A percentile compares a stretch with the other conserved stretches of the same genome.
phyloP scores from a whole-genome alignment of 805 yeast genomes.

The Cyberlindnera japonica region DNA sequence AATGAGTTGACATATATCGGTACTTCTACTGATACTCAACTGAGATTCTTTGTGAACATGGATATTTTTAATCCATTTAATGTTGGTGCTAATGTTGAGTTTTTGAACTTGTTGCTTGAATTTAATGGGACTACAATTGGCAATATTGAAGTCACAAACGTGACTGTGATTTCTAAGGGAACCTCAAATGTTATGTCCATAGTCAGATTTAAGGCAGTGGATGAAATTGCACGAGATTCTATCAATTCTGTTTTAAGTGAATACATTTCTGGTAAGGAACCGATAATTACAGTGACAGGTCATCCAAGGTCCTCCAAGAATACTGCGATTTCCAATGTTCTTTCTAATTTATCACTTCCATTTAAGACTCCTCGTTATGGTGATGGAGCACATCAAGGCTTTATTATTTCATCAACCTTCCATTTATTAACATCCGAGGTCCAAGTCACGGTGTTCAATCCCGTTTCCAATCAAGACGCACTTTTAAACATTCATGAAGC shows the following conservation, averaged over 20 bases:
- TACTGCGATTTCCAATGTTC: conserved; percentile 26
- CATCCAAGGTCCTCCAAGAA: conserved; percentile 24
- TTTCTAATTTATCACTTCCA: conserved; percentile 25
- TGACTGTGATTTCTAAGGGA: conserved; percentile 22
- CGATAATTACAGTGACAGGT: conserved; percentile 31
- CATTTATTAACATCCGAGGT: conserved; percentile 53
- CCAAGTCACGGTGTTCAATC: conserved; percentile 52
- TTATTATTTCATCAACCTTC: conserved; percentile 47
- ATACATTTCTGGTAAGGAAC: conserved; percentile 37
- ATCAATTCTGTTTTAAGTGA: conserved; percentile 36
- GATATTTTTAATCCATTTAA: conserved; percentile 34
- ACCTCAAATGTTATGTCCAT: conserved; percentile 17
- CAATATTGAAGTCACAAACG: conserved; percentile 23
- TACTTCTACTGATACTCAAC: conserved; percentile 25
- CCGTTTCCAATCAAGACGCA: conserved; percentile 44
- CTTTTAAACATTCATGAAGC: conserved; percentile 41
- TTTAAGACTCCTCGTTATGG: conserved; percentile 29
- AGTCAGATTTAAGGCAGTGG: conserved; percentile 20
- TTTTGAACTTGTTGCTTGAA: conserved; percentile 27
- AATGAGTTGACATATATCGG: conserved; percentile 24
- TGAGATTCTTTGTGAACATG: conserved; percentile 31
- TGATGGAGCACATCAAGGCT: conserved; percentile 30
- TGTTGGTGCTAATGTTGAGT: conserved; percentile 25
- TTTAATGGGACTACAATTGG: conserved; percentile 37
- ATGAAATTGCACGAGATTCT: conserved; percentile 15